Evolutionary conservation across 2,329 filamentous ascomycete genomes (phyloP).

Genomic region (Fusarium newnesense): DNA sequence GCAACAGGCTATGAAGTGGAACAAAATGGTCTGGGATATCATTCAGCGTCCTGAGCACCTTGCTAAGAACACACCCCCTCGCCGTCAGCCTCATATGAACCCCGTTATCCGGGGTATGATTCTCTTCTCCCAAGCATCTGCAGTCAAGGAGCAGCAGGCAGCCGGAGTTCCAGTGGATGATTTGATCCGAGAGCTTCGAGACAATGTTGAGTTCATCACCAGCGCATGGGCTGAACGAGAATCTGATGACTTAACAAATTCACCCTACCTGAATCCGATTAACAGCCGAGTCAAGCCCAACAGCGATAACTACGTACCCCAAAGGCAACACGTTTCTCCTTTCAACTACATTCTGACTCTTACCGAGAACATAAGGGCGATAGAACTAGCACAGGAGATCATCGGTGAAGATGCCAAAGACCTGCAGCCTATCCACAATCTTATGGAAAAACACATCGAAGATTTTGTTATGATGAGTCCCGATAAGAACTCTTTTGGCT

Average conservation of each 20-base stretch:
- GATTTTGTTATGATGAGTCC: conserved; percentile 40
- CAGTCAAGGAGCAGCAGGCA: conserved; percentile 40
- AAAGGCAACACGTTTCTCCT: conserved; percentile 32
- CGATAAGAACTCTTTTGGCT: conserved; percentile 26
- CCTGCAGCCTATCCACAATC: conserved; percentile 53
- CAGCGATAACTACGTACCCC: neutral
- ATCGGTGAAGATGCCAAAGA: conserved; percentile 45
- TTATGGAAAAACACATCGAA: conserved; percentile 51
- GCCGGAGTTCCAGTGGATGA: conserved; percentile 39
- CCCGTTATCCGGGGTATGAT: conserved; percentile 46
- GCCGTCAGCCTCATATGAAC: conserved; percentile 41
- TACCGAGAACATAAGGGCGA: conserved; percentile 52
- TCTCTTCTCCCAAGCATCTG: conserved; percentile 45
- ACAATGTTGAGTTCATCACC: conserved; percentile 44
- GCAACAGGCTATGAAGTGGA: conserved; percentile 56
- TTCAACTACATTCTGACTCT: conserved; percentile 44
- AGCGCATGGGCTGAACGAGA: conserved; percentile 42
- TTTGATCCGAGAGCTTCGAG: conserved; percentile 41
- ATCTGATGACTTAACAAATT: conserved; percentile 29
- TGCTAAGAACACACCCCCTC: conserved; percentile 15
- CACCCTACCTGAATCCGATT: conserved; percentile 41
- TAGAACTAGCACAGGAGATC: conserved; percentile 57
- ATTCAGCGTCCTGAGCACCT: conserved; percentile 57
- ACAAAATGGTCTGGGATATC: conserved; percentile 60
- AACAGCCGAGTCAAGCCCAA: conserved; percentile 34